Base-by-base conservation (phyloP, 2,329 filamentous ascomycete species). In the Colletotrichum cereale region DNA sequence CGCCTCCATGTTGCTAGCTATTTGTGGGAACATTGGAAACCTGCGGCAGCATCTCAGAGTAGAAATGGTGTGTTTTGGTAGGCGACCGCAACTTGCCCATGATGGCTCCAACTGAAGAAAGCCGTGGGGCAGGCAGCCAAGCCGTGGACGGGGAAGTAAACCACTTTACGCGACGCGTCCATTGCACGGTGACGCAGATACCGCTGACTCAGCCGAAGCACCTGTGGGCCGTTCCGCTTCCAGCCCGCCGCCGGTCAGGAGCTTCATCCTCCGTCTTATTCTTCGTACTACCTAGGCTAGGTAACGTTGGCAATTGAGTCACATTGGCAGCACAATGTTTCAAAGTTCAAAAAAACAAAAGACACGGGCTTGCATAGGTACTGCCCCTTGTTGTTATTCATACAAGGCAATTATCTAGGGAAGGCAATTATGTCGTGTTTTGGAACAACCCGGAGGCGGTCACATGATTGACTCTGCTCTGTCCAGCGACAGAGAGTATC, bases 1-100 rank as follows among this genome's bases (percentile, higher is more conserved):
- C 14, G 77, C 76, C 71, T 88, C 85, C 86, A 88, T 88, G n/a
- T 47, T 73, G 47, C 44, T 29, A 34, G 26, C 62, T 14, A 1
- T 48, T 36, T 3, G 29, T n/a, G 29, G 0, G 18, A 31, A n/a
- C 8, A 4, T 12, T 12, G 36, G 7, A 24, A 2, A 5, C n/a
- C 29, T 26, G 18, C 12, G 31, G 6, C 7, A n/a, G 34, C 60
- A 62, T 58, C 40, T 24, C 31, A 38, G 42, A 21, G 11, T n/a
- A 5, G 18, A 47, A 47, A 42, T 18, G 5, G n/a, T 52, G 36
- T 11, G 31, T 21, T 3, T 26, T 44, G 12, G 60, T 4, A 52
- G 24, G 4, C 24, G 44, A 26, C n/a, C 18, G 24, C 40, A 57
- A 53, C 34, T 38, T 14, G 40, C 14, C 18, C 63, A 50, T 66